These are phyloP conservation scores for Yamadazyma oceani DNA, from an alignment of 1,139 yeast genomes.

Conservation along the genomic window DNA sequence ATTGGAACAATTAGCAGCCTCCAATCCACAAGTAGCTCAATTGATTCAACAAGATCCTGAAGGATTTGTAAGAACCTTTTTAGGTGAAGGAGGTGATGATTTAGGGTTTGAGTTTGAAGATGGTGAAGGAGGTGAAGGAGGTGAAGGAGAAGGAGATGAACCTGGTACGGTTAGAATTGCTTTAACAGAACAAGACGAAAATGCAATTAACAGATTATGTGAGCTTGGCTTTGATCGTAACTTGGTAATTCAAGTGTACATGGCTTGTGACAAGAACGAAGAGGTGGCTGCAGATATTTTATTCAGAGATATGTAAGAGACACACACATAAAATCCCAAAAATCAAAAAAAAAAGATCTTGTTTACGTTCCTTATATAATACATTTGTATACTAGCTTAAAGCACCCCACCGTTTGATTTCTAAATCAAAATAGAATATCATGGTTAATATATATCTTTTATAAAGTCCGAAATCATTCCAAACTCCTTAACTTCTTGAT, in stretches of 20 bases:
- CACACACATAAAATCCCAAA: neutral
- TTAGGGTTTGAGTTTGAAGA: conserved; percentile 42
- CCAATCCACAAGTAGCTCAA: conserved; percentile 85
- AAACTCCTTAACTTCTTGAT: conserved; percentile 24
- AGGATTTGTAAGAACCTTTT: conserved; percentile 70
- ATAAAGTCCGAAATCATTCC: conserved; percentile 18
- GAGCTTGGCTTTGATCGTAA: conserved; percentile 91
- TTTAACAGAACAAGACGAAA: conserved; percentile 81
- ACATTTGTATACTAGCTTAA: neutral
- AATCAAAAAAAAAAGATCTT: neutral
- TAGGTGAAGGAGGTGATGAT: conserved; percentile 59
- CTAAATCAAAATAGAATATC: neutral
- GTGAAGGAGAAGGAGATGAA: conserved; percentile 32
- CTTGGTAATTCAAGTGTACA: conserved; percentile 87
- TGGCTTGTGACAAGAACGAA: conserved; percentile 98
- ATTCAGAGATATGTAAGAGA: conserved; percentile 56
- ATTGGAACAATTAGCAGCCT: conserved; percentile 77
- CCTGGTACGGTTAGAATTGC: conserved; percentile 53
- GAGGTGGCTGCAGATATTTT: conserved; percentile 93
- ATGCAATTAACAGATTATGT: conserved; percentile 82
- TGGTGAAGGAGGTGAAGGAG: conserved; percentile 27
- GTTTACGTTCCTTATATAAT: too few species aligned
- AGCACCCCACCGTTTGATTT: neutral
- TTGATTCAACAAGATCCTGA: conserved; percentile 84
- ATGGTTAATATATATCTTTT: neutral